Base-by-base conservation (phyloP, 73 alveolate species). In the Breviolum minutum region DNA sequence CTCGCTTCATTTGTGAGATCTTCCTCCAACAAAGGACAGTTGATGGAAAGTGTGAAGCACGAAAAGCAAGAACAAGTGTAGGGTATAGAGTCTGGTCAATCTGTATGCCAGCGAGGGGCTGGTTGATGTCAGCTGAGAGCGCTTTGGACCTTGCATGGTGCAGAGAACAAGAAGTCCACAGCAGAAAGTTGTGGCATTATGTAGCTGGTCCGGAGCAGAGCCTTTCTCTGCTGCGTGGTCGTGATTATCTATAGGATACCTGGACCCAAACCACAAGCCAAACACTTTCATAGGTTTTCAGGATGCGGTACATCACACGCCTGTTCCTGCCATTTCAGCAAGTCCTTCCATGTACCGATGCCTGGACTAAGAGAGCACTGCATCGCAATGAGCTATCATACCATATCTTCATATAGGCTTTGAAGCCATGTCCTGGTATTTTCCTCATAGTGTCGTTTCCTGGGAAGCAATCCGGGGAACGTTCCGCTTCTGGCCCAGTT, bases 251-350 rank as follows among this genome's bases (percentile, higher is more conserved):
- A 74, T 80, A 13, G 71, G 69, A 60, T 20, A 16, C 73, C 91
- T 11, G 86, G 88, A 80, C 88, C 88, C 68, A 29, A 80, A 80
- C 27, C 26, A n/a, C 63, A 77, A 80, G 61, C n/a, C 86, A 76
- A 8, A 76, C 30, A 30, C 22, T 77, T 29, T 32, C 24, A 20
- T 8, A 14, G 29, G 14, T 60, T 62, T 89, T 69, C 81, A 89
- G 86, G 86, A 74, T 10, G 93, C 60, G 68, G 13, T 87, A 24
- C 74, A 29, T 85, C 73, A 80, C 95, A 24, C 96, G 96, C 96
- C 96, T 89, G 96, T 89, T 69, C 81, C 96, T 74, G 96, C 96
- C 96, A 74, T 89, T 89, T 69, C 96, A 27, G 86, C 68, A 77
- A 89, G 96, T 62, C 87, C 86, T 69, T 69, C 70, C 29, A 85